Base-by-base conservation (phyloP, 2,329 filamentous ascomycete species). In the Polychaeton citri region DNA sequence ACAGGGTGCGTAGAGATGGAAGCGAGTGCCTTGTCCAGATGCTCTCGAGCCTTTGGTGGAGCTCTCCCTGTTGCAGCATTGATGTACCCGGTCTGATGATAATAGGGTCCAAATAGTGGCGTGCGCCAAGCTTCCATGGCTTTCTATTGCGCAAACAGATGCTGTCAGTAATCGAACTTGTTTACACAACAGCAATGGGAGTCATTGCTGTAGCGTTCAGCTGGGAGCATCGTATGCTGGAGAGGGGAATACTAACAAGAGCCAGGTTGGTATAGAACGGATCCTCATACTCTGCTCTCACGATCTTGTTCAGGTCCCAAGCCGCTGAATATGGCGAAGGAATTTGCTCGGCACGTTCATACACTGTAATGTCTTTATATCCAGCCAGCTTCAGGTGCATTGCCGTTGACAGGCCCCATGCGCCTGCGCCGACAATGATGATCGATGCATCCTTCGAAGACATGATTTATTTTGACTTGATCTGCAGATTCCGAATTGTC, bases 301-400 rank as follows among this genome's bases (percentile, higher is more conserved):
- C 67, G 19, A 80, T 75, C 55, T 81, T 82, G 61, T 80, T 82
- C 69, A 76, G 76, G 58, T 84, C 79, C 63, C 74, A 79, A 0
- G 79, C 81, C 0, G 79, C 79, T 20, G 76, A 77, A 19, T 62
- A 51, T 24, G 51, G 49, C 4, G 24, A 28, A 15, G 24, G 24
- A 6, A 48, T 49, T 24, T 53, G 49, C 41, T 44, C 55, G 38
- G 56, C 46, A 18, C 53, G 51, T 37, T 64, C 61, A 19, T 64
- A 52, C 13, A 64, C 48, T 2, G 60, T 63, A 24, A 64, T 43
- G 9, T 52, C 49, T 19, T 60, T 59, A 31, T 54, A 44, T 3
- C 61, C 60, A 39, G 63, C 61, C 40, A 60, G 60, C 36, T 56
- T 49, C 10, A 61, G 51, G 28, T 60, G 52, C 43, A 55, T 58